phyloP scores from a whole-genome alignment of 495 filamentous ascomycete genomes.

The Neurospora sp. region DNA sequence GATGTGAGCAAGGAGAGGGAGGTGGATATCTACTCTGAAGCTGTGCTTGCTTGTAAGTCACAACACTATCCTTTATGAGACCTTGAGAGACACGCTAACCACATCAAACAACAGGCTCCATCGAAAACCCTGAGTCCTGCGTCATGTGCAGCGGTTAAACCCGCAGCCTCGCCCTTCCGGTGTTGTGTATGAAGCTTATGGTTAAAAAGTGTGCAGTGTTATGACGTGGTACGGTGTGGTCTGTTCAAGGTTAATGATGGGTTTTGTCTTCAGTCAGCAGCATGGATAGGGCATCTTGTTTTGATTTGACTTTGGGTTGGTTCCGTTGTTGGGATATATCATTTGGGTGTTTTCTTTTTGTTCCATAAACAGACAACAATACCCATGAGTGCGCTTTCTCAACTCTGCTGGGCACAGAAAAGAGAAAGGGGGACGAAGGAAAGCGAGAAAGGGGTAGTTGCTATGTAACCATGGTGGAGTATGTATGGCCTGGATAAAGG shows the following conservation, averaged over 20 bases:
- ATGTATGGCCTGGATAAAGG: neutral
- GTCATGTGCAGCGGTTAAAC: slow-evolving; percentile 77
- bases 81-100: slow-evolving; percentile 13
- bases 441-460: neutral
- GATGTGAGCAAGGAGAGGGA: slow-evolving; percentile 61
- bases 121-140: slow-evolving; percentile 84
- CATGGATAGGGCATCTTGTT: neutral
- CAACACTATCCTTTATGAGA: no score
- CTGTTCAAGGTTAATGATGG: neutral
- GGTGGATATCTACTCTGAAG: slow-evolving; percentile 81
- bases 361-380: neutral
- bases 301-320: neutral
- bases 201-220: neutral
- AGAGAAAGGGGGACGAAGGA: neutral
- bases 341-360: neutral
- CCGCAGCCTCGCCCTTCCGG: neutral
- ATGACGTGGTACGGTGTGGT: neutral
- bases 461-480: neutral
- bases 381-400: neutral
- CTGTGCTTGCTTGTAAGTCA: slow-evolving; percentile 31
- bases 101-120: slow-evolving; percentile 46
- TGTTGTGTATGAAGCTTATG: neutral
- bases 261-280: neutral
- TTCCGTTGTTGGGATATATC: neutral
- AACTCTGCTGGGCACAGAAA: neutral